phyloP scores from a whole-genome alignment of 768 basidiomycete species.

The Calocera cornea region DNA sequence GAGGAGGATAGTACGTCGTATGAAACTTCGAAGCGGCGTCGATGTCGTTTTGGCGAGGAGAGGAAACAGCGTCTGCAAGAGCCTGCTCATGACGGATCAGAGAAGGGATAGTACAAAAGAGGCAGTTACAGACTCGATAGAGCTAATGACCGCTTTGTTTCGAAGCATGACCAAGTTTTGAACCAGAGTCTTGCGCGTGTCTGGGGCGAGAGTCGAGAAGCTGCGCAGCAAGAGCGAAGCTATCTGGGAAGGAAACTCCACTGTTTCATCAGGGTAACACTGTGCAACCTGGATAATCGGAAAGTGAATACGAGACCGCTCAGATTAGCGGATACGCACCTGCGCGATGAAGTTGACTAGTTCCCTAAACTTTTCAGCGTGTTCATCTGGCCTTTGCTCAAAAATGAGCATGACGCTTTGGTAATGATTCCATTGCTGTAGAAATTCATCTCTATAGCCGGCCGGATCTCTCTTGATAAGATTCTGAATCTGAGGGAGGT shows the following conservation, averaged over 20 bases:
- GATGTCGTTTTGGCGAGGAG: conserved; percentile 90
- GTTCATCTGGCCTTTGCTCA: conserved; percentile 60
- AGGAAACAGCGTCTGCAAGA: conserved; percentile 84
- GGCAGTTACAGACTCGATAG: conserved; percentile 59
- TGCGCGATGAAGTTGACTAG: conserved; percentile 86
- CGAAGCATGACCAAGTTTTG: conserved; percentile 87
- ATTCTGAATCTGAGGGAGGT: conserved; percentile 91
- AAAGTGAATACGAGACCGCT: neutral
- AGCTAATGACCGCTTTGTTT: conserved; percentile 84
- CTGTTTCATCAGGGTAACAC: conserved; percentile 86
- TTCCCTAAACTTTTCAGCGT: conserved; percentile 72
- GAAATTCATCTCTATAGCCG: conserved; percentile 86
- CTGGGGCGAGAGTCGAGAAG: conserved; percentile 59
- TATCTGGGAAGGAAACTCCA: conserved; percentile 69
- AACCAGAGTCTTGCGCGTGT: conserved; percentile 71
- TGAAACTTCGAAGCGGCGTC: conserved; percentile 63
- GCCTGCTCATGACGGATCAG: conserved; percentile 36
- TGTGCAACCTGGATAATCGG: conserved; percentile 49
- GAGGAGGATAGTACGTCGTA: conserved; percentile 84
- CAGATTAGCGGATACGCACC: conserved; percentile 26
- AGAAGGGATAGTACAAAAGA: conserved; percentile 5
- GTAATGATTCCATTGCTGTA: conserved; percentile 95
- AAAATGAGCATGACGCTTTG: conserved; percentile 77
- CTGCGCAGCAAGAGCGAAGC: conserved; percentile 64
- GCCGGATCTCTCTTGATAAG: conserved; percentile 87